Evolutionary conservation across 345 rosid genomes (phyloP), one percentile per base, ranked within the genome.

Genomic region (Lepidium aucheri): DNA sequence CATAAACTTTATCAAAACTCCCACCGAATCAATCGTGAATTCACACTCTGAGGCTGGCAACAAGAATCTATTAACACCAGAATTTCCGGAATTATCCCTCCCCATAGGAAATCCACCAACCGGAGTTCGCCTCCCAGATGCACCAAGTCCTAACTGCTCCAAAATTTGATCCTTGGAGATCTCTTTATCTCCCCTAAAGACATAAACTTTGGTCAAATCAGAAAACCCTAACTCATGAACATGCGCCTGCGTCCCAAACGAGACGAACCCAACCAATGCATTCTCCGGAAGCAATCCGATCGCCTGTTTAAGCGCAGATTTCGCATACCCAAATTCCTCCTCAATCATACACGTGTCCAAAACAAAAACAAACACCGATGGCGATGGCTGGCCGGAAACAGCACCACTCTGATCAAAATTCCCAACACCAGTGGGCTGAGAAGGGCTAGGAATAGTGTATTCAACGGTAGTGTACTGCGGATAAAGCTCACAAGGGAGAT

Each of bases 31-130:
- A 55, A 95, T 86, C 0, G 95, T 81, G 80, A 79, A 95, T 74
- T 95, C 96, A 69, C 96, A 95, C 63, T 91, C 97, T 0, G 97
- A 88, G 0, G 99, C 97, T 0, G 99, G 99, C 77, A 95, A 79
- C 76, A 95, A 76, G 76, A 95, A 95, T 43, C 99, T 82, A 49
- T 77, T 74, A 36, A 95, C 86, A 10, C 83, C 89, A 0, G 85
- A 62, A 63, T 44, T 56, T 1, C 79, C 74, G 7, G 78, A 71
- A 8, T 75, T 85, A 17, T 82, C 87, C 66, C 78, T 69, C 61
- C 76, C 80, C 77, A 83, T 81, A 10, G 80, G 93, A 60, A 79
- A 84, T 7, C 82, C 87, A 56, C 84, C 89, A 34, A 65, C 75
- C 0, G 76, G 68, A 0, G 78, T 63, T 62, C 99, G 73, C 68